A percentile compares a stretch with the other conserved stretches of the same genome.
These are phyloP conservation scores for Pseudogymnoascus pannorum DNA, from an alignment of 2,329 filamentous ascomycete species.

Conservation along the genomic window DNA sequence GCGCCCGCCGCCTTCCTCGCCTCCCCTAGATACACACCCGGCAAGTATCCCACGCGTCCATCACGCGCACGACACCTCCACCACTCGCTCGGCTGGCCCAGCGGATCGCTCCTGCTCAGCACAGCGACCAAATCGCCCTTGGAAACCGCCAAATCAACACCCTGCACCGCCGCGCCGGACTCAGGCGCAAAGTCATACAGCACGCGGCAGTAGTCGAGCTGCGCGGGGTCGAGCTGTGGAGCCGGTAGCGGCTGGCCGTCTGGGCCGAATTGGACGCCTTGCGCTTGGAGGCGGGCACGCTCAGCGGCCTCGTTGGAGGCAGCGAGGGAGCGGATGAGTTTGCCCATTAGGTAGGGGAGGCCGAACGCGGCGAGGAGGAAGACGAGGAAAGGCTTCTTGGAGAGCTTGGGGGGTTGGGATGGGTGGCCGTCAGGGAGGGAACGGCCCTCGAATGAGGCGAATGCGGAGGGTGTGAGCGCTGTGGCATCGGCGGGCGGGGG, in stretches of 20 bases:
- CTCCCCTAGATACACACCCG: constrained; percentile 82
- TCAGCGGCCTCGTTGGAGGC: constrained; percentile 80
- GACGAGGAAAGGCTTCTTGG: constrained; percentile 91
- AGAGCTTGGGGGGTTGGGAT: constrained; percentile 60
- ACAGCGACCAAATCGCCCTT: constrained; percentile 96
- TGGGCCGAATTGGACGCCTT: constrained; percentile 45
- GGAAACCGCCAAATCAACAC: constrained; percentile 82
- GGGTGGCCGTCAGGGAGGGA: constrained; percentile 46
- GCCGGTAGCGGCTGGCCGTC: constrained; percentile 36
- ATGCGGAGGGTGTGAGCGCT: constrained; percentile 81
- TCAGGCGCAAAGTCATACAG: constrained; percentile 91
- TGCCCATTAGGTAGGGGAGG: constrained; percentile 93
- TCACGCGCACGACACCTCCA: constrained; percentile 91
- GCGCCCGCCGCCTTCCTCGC: constrained; percentile 47
- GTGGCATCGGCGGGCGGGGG: constrained; percentile 82
- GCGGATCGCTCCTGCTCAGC: constrained; percentile 82
- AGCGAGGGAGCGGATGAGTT: constrained; percentile 80
- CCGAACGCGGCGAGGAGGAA: constrained; percentile 93
- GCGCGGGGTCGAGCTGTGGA: constrained; percentile 69
- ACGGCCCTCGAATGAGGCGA: constrained; percentile 79
- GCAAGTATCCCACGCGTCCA: constrained; percentile 84
- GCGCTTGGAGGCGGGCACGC: constrained; percentile 47
- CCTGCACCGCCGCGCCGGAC: constrained; percentile 51
- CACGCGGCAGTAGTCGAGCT: constrained; percentile 93
- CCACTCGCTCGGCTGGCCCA: constrained; percentile 91